Evolutionary conservation across 1,139 yeast genomes (phyloP).

Genomic region (Saccharomyces uvarum): DNA sequence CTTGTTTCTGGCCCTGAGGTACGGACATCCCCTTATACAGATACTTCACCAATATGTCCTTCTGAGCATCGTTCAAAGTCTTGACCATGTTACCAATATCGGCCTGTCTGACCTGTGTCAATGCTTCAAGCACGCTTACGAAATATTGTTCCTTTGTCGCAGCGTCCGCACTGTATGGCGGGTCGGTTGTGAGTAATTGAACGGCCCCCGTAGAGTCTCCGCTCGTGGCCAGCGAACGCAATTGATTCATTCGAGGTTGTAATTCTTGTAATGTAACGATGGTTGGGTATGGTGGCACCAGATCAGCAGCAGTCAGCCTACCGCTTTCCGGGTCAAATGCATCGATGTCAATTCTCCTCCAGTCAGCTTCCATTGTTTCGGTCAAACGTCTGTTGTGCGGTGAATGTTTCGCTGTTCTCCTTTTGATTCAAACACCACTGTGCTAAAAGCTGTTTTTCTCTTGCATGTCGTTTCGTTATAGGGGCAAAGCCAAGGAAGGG

Average conservation of each 20-base stretch:
- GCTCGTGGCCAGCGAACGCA: slow-evolving; percentile 56
- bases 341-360: slow-evolving; percentile 86
- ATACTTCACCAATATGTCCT: slow-evolving; percentile 74
- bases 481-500: background rate
- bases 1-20: slow-evolving; percentile 73
- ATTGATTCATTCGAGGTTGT: slow-evolving; percentile 46
- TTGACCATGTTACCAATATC: slow-evolving; percentile 61
- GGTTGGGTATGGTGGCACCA: slow-evolving; percentile 44
- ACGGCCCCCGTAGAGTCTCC: slow-evolving; percentile 71
- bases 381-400: background rate
- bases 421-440: background rate
- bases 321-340: slow-evolving; percentile 73
- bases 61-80: slow-evolving; percentile 54
- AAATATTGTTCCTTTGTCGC: slow-evolving; percentile 34
- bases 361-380: slow-evolving; percentile 31
- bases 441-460: background rate
- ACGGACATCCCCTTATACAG: slow-evolving; percentile 80
- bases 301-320: slow-evolving; percentile 55
- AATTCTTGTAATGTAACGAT: slow-evolving; percentile 47
- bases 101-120: slow-evolving; percentile 64
- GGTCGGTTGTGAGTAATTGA: slow-evolving; percentile 52
- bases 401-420: background rate
- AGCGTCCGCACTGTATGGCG: slow-evolving; percentile 76
- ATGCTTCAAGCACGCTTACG: slow-evolving; percentile 63
- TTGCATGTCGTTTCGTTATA: background rate